Conservation (phyloP, 2,329 filamentous ascomycete species). For the Aphanocladium album region DNA sequence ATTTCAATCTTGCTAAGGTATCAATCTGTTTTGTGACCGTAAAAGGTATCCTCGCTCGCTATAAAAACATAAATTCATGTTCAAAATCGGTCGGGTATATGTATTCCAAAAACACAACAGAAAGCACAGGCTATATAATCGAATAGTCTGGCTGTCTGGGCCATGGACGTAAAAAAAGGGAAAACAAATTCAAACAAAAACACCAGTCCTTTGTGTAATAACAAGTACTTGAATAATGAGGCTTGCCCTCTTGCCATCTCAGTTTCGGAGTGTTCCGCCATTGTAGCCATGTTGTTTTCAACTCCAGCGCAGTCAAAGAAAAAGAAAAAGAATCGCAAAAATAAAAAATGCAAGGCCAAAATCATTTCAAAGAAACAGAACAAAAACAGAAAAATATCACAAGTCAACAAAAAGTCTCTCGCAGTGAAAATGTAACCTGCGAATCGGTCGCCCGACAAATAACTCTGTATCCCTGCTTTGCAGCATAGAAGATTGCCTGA, state of each 20-base stretch:
- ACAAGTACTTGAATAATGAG: conserved; percentile 7
- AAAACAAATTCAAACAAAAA: neutral
- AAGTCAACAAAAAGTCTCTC: neutral
- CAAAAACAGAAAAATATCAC: neutral
- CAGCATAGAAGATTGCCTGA: neutral
- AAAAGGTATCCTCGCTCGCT: conserved; percentile 7
- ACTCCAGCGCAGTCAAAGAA: conserved; percentile 8
- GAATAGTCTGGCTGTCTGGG: conserved; percentile 11
- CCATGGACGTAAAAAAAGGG: neutral
- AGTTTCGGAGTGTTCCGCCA: conserved; percentile 15
- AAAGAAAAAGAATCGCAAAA: neutral
- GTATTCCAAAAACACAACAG: conserved; percentile 22
- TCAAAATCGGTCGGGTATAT: conserved; percentile 9
- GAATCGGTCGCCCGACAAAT: conserved; percentile 9
- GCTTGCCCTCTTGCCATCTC: conserved; percentile 14
- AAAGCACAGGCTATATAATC: conserved; percentile 25
- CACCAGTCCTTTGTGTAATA: conserved; percentile 1
- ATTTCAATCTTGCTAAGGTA: conserved; percentile 1
- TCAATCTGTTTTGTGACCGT: conserved; percentile 7
- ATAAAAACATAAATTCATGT: conserved; percentile 5
- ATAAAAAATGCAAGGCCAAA: neutral
- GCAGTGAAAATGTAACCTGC: neutral
- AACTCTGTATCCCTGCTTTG: neutral
- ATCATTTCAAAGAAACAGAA: neutral
- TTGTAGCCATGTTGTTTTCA: conserved; percentile 9